Evolutionary conservation across 2,329 filamentous ascomycete species (phyloP).

Genomic region (Colletotrichum destructivum): DNA sequence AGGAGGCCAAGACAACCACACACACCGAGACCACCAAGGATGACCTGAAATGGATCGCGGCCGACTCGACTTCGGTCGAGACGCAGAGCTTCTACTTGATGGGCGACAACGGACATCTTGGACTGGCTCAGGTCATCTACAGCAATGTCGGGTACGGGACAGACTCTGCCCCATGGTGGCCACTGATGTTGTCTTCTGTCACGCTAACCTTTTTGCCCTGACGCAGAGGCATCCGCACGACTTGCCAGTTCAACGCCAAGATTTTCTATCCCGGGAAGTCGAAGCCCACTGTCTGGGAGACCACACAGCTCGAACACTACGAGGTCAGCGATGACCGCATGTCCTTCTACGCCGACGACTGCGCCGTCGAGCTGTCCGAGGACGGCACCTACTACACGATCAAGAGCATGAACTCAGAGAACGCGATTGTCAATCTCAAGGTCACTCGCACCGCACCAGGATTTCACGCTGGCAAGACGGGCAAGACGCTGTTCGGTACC

Average conservation of each 20-base stretch:
- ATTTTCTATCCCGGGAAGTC: conserved; percentile 84
- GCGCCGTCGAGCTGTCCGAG: conserved; percentile 87
- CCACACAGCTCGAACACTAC: conserved; percentile 82
- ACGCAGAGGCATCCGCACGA: conserved; percentile 86
- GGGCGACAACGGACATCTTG: conserved; percentile 82
- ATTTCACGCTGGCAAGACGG: conserved; percentile 87
- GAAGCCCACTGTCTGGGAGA: conserved; percentile 86
- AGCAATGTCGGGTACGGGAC: conserved; percentile 90
- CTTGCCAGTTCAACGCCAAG: conserved; percentile 94
- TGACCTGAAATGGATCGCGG: conserved; percentile 85
- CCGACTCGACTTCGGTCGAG: conserved; percentile 92
- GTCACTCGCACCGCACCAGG: conserved; percentile 83
- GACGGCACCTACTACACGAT: conserved; percentile 88
- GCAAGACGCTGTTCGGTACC: conserved; percentile 88
- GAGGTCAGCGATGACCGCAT: conserved; percentile 88
- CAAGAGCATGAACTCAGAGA: conserved; percentile 89
- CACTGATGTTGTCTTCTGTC: conserved; percentile 13
- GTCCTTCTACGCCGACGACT: conserved; percentile 88
- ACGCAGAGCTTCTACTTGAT: conserved; percentile 95
- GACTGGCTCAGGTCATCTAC: conserved; percentile 93
- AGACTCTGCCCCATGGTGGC: background rate
- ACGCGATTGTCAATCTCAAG: conserved; percentile 88
- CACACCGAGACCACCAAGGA: conserved; percentile 85
- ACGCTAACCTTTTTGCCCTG: conserved; percentile 45
- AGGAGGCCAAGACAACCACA: conserved; percentile 82